Percentiles rank a stretch among this genome's conserved stretches.
These are phyloP conservation scores for Betula pendula DNA, from an alignment of 306 rosid species.

Conservation along the genomic window DNA sequence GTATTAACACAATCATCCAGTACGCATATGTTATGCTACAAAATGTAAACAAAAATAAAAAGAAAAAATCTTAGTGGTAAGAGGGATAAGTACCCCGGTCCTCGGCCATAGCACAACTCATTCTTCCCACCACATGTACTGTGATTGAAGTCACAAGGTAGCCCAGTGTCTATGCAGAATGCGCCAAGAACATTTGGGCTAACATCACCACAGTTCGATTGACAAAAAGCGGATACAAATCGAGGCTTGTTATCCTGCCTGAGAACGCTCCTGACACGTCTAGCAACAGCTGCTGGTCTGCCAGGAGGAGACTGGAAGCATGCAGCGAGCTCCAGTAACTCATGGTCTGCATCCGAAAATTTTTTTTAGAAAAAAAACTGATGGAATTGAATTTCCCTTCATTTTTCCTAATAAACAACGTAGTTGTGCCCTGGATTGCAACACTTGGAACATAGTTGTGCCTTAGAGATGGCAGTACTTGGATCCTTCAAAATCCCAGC, in stretches of 20 bases:
- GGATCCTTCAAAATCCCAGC: neutral
- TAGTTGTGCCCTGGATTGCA: neutral
- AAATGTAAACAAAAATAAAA: conserved; percentile 2
- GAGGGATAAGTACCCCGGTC: conserved; percentile 76
- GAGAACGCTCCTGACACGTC: conserved; percentile 68
- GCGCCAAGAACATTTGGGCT: conserved; percentile 95
- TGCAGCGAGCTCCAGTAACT: conserved; percentile 74
- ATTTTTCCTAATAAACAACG: neutral
- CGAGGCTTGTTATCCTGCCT: conserved; percentile 59
- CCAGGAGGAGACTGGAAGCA: conserved; percentile 75
- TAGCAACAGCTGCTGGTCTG: conserved; percentile 55
- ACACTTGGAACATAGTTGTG: too few relatives aligned
- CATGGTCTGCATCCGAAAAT: conserved; percentile 52
- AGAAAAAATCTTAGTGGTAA: neutral
- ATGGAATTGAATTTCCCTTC: neutral
- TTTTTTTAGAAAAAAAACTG: neutral
- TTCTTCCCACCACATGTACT: conserved; percentile 93
- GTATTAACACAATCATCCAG: conserved; percentile 15
- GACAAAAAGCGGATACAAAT: conserved; percentile 93
- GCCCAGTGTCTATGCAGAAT: conserved; percentile 78
- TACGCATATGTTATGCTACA: conserved; percentile 13
- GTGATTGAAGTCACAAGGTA: conserved; percentile 95
- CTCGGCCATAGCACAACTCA: conserved; percentile 80
- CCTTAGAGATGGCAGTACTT: neutral
- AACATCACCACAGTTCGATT: conserved; percentile 94